Percentiles rank a stretch among this genome's conserved stretches.
Evolutionary conservation across 176 grass and related monocot species (phyloP).

Genomic region (Phragmites australis): DNA sequence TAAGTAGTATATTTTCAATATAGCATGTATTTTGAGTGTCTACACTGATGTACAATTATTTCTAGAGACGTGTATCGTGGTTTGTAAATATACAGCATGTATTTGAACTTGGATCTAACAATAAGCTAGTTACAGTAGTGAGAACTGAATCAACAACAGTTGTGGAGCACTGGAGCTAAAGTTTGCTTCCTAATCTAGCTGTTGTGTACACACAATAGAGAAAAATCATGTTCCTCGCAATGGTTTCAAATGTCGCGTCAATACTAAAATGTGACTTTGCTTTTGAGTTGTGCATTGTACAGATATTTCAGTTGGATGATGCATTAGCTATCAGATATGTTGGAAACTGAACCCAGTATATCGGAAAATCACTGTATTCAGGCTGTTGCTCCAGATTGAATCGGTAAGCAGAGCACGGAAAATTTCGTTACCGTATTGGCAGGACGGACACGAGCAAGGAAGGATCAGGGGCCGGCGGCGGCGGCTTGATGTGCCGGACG

Average conservation of each 20-base stretch:
- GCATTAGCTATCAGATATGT: neutral
- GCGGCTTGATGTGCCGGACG: neutral
- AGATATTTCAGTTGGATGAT: neutral
- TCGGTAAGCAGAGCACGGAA: neutral
- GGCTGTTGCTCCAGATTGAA: neutral
- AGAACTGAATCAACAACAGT: neutral
- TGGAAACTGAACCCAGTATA: neutral
- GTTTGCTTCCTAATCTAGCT: neutral
- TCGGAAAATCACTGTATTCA: neutral
- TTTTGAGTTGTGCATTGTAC: too few species aligned
- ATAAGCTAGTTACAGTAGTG: neutral
- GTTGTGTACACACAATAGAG: neutral
- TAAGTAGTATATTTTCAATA: neutral
- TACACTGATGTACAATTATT: neutral
- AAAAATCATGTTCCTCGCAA: neutral
- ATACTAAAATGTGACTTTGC: neutral
- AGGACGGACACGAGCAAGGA: neutral
- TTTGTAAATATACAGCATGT: neutral
- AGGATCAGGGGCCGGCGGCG: neutral
- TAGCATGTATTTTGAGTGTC: neutral
- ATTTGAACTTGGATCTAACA: neutral
- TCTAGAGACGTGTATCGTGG: neutral
- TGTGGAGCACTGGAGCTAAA: too few species aligned
- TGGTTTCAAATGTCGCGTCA: neutral
- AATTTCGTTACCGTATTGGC: neutral